Evolutionary conservation across 768 basidiomycete species (phyloP).

Genomic region (Lanmaoa pseudosensibilis): DNA sequence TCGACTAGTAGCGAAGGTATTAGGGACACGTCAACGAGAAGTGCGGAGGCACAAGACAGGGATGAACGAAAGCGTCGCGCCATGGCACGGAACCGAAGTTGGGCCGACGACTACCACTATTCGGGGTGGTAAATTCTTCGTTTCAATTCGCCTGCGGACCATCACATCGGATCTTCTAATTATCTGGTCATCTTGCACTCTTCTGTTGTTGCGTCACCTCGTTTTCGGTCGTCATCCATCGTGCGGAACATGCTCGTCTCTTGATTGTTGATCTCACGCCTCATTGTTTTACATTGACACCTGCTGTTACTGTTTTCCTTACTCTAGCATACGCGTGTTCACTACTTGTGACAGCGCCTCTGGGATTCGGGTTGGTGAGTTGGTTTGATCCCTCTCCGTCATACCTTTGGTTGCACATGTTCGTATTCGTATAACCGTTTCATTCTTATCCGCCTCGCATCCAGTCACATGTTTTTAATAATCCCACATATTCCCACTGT

Average conservation of each 20-base stretch:
- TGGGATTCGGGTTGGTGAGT: constrained; percentile 15
- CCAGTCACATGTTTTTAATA: constrained; percentile 24
- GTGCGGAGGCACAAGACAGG: constrained; percentile 34
- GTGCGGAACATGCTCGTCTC: constrained; percentile 24
- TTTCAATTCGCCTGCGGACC: constrained; percentile 4
- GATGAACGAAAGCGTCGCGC: constrained; percentile 45
- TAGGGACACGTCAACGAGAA: constrained; percentile 12
- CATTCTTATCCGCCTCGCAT: constrained; percentile 17
- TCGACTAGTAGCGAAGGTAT: constrained; percentile 27
- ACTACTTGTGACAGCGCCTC: constrained; percentile 8
- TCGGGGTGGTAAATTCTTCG: constrained; percentile 53
- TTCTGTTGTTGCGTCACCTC: constrained; percentile 20
- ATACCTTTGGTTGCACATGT: constrained; percentile 22
- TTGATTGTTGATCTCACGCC: constrained; percentile 15
- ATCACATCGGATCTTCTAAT: constrained; percentile 22
- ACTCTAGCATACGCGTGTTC: constrained; percentile 18
- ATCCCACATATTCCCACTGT: constrained; percentile 29
- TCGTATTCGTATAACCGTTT: constrained; percentile 12
- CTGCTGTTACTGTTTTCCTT: constrained; percentile 13
- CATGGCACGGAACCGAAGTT: constrained; percentile 62
- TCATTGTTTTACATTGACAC: constrained; percentile 9
- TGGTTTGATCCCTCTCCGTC: constrained; percentile 10
- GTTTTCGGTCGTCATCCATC: constrained; percentile 15
- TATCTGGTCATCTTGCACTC: constrained; percentile 23
- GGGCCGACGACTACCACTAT: constrained; percentile 67